These are phyloP conservation scores for Penicillium psychrofluorescens DNA, from an alignment of 495 filamentous ascomycete genomes.

Conservation along the genomic window DNA sequence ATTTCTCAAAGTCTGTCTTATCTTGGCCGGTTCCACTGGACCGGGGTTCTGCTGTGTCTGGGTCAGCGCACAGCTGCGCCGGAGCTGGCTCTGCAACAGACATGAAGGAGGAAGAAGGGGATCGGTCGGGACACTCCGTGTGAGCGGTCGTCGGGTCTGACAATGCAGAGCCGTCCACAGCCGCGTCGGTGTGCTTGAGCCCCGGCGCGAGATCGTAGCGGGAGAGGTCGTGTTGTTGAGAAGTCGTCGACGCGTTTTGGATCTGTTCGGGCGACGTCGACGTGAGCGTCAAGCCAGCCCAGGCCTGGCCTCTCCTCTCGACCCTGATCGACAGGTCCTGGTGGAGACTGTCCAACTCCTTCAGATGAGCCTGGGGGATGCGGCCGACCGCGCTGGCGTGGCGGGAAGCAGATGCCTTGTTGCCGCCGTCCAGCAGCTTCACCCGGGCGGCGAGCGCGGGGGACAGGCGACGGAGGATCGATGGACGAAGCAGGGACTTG, in stretches of 20 bases:
- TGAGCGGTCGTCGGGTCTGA: slow-evolving; percentile 7
- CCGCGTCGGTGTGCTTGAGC: slow-evolving; percentile 11
- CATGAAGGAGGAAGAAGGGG: slow-evolving; percentile 20
- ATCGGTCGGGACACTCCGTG: not conserved
- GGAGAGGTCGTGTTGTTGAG: slow-evolving; percentile 15
- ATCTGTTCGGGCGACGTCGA: slow-evolving; percentile 8
- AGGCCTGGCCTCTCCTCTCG: slow-evolving; percentile 55
- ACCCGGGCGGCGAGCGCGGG: slow-evolving; percentile 72
- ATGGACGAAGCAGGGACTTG: slow-evolving; percentile 15
- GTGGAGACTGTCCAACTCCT: slow-evolving; percentile 57
- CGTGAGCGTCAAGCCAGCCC: slow-evolving; percentile 39
- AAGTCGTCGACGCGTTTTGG: slow-evolving; percentile 11
- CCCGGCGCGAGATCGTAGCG: slow-evolving; percentile 9
- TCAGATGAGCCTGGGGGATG: slow-evolving; percentile 66
- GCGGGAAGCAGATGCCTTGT: slow-evolving; percentile 30
- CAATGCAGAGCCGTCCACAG: slow-evolving; percentile 10
- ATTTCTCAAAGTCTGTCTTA: slow-evolving; percentile 40
- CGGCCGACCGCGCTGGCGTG: slow-evolving; percentile 53
- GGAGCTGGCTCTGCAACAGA: slow-evolving; percentile 23
- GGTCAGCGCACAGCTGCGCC: slow-evolving; percentile 14
- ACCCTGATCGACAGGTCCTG: slow-evolving; percentile 48
- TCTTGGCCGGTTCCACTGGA: slow-evolving; percentile 8
- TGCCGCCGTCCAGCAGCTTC: slow-evolving; percentile 59
- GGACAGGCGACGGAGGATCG: slow-evolving; percentile 44
- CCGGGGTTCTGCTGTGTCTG: slow-evolving; percentile 2